Percentiles rank a stretch among this genome's conserved stretches.
phyloP scores from a whole-genome alignment of 192 early-diverging fungal species.

The Backusella liffmaniae region DNA sequence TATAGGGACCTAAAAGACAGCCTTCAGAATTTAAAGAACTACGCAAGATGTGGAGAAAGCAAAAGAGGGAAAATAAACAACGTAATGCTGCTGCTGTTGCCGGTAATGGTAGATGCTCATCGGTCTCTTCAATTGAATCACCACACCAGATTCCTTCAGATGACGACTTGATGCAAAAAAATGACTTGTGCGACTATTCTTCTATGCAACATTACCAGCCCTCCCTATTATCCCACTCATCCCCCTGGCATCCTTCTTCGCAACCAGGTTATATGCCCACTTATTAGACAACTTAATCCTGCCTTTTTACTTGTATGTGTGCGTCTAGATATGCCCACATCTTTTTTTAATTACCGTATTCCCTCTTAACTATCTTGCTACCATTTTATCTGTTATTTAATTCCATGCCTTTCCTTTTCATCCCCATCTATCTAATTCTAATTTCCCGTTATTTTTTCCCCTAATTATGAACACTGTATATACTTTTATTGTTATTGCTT shows the following conservation, averaged over 20 bases:
- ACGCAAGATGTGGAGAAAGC: slow-evolving; percentile 52
- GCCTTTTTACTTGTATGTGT: neutral
- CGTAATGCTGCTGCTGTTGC: neutral
- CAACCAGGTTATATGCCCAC: slow-evolving; percentile 4
- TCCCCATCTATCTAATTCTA: neutral
- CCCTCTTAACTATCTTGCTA: neutral
- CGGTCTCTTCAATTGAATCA: neutral
- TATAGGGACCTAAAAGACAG: slow-evolving; percentile 30
- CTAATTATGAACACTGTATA: neutral
- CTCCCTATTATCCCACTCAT: slow-evolving; percentile 6
- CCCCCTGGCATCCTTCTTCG: neutral
- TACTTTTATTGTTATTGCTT: neutral
- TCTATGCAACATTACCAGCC: slow-evolving; percentile 6
- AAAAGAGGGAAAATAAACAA: slow-evolving; percentile 44
- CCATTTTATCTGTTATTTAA: neutral
- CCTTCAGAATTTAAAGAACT: slow-evolving; percentile 55
- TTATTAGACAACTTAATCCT: neutral
- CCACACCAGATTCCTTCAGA: neutral
- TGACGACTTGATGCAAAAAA: slow-evolving; percentile 5
- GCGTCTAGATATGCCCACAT: neutral
- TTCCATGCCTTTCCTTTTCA: neutral
- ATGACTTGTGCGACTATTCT: neutral
- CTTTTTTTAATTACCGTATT: neutral
- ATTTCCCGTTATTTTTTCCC: neutral
- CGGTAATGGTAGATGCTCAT: neutral